Evolutionary conservation across 306 rosid genomes (phyloP).

Genomic region (Trichosanthes cucumerina): DNA sequence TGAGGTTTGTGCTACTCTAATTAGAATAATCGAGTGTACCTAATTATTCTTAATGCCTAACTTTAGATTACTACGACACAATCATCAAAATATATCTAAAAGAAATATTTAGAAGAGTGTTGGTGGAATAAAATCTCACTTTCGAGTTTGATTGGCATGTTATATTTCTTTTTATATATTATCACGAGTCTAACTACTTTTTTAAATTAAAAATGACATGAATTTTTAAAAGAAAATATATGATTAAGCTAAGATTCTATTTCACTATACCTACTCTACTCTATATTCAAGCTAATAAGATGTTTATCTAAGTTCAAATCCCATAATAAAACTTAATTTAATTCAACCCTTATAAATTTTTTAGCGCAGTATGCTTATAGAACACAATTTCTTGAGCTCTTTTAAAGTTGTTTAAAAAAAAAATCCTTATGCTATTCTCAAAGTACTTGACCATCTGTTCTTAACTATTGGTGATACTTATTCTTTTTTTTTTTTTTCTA

Average conservation of each 20-base stretch:
- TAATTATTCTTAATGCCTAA: background rate
- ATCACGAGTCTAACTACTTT: background rate
- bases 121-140: background rate
- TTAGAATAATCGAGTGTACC: background rate
- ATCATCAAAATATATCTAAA: background rate
- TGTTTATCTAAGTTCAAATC: background rate
- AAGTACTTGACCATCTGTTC: too few relatives aligned
- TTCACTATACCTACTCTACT: too few relatives aligned
- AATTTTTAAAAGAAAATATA: background rate
- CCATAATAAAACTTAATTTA: background rate
- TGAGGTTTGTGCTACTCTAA: background rate
- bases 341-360: background rate
- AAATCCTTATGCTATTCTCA: too few relatives aligned
- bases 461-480: too few relatives aligned
- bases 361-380: background rate
- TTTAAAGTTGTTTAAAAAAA: too few relatives aligned
- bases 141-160: background rate
- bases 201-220: background rate
- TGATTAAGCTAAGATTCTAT: background rate
- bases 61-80: background rate
- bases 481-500: too few relatives aligned
- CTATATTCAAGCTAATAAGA: background rate
- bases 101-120: background rate
- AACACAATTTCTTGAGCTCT: background rate
- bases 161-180: background rate